Base-by-base conservation (phyloP, 768 basidiomycete species). In the Phylloporus arenicola region DNA sequence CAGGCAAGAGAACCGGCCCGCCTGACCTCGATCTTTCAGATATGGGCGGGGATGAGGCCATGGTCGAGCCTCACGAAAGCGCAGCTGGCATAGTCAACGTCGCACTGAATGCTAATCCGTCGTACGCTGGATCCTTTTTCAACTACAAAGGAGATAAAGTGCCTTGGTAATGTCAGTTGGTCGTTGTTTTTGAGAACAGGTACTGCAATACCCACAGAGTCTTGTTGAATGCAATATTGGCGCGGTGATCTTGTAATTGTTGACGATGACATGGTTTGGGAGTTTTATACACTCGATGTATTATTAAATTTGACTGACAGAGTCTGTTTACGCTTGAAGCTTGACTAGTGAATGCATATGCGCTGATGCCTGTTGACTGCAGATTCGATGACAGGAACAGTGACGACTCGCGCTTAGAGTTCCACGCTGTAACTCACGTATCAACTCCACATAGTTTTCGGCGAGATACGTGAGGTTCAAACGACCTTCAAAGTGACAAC, bases 11-110 rank as follows among this genome's bases (percentile, higher is more conserved):
- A 17, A 34, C 8, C n/a, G 1, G 11, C 6, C 5, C 14, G 37
- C 22, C 43, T 52, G 22, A 51, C 25, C 4, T 46, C 6, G 22
- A 6, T 39, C 13, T 20, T 6, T 40, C 45, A 69, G 72, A 67
- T 25, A 68, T 72, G 71, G 70, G 70, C 13, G 70, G 70, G 1
- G 52, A 48, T 6, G 49, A 55, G 20, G 71, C 68, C 2, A 38
- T 46, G 6, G 51, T 70, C 13, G 64, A 69, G 47, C 59, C 64
- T 17, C 50, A 64, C 19, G 64, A 67, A 52, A 69, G 65, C 43
- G 68, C 68, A 2, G 39, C 57, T 4, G 53, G 57, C 24, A 56
- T 69, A 25, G 40, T 72, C 27, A 59, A 65, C 35, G 45, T 68
- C 7, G 53, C 70, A 17, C 61, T 52, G 7, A 45, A 29, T 13